A percentile compares a stretch with the other conserved stretches of the same genome.
Evolutionary conservation across 2,329 filamentous ascomycete genomes (phyloP).

Genomic region (Fusarium sp.): DNA sequence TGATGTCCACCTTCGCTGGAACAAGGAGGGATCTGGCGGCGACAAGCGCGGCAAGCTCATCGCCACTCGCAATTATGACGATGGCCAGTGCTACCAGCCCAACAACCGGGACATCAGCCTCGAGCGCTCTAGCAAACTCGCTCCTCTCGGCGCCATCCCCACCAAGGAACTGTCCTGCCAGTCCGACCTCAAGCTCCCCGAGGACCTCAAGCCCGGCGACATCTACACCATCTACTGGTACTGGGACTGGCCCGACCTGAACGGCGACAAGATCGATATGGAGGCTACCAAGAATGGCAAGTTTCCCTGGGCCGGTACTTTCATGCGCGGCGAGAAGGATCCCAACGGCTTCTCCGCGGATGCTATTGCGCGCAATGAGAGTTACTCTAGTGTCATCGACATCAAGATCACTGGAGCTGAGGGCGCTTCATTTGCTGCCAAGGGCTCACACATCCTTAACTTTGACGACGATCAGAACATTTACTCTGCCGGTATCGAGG

Average conservation of each 20-base stretch:
- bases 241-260: conserved; percentile 88
- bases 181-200: conserved; percentile 80
- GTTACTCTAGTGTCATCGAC: conserved; percentile 58
- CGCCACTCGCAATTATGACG: conserved; percentile 85
- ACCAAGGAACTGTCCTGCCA: conserved; percentile 81
- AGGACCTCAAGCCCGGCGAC: conserved; percentile 70
- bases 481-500: conserved; percentile 59
- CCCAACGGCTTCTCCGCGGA: conserved; percentile 54
- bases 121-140: conserved; percentile 68
- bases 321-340: conserved; percentile 55
- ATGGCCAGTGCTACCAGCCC: conserved; percentile 88
- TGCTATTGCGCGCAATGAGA: conserved; percentile 55
- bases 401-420: conserved; percentile 53
- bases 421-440: conserved; percentile 40
- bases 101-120: conserved; percentile 71
- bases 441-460: conserved; percentile 40
- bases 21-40: conserved; percentile 80
- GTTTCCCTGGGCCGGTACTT: conserved; percentile 58
- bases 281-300: conserved; percentile 56
- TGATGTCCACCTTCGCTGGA: conserved; percentile 85
- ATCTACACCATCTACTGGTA: conserved; percentile 93
- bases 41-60: conserved; percentile 82
- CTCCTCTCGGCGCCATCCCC: conserved; percentile 64
- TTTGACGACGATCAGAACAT: conserved; percentile 57
- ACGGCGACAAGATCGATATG: conserved; percentile 56